phyloP scores from a whole-genome alignment of 108 stramenopile genomes.

The Skeletonema costatum region DNA sequence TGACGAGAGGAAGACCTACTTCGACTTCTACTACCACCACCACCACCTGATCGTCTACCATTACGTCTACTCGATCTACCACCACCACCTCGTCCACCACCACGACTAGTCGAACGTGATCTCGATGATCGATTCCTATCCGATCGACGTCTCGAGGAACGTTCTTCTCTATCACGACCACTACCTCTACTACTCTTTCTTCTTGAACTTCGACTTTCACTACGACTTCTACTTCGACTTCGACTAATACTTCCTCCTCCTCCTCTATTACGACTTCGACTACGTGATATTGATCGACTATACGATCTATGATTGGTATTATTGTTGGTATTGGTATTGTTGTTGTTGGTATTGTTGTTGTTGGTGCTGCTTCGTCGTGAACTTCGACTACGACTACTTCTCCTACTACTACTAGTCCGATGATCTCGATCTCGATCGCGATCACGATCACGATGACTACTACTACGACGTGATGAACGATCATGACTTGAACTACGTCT shows the following conservation, averaged over 20 bases:
- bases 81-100: slow-evolving; percentile 1
- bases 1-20: background rate
- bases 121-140: background rate
- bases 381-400: background rate
- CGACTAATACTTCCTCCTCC: background rate
- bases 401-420: background rate
- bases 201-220: slow-evolving; percentile 20
- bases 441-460: background rate
- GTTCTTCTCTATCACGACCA: slow-evolving; percentile 12
- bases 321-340: no score
- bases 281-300: background rate
- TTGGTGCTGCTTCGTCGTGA: background rate
- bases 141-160: background rate
- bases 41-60: background rate
- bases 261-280: background rate
- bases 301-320: background rate
- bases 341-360: no score
- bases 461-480: background rate
- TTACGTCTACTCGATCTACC: slow-evolving; percentile 4
- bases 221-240: slow-evolving; percentile 10
- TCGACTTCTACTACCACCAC: background rate
- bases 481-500: slow-evolving; percentile 2
- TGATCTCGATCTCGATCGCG: background rate
- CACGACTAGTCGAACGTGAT: slow-evolving; percentile 4
- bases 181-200: slow-evolving; percentile 15